Evolutionary conservation across 768 basidiomycete species (phyloP).

Genomic region (Scleroderma citrinum): DNA sequence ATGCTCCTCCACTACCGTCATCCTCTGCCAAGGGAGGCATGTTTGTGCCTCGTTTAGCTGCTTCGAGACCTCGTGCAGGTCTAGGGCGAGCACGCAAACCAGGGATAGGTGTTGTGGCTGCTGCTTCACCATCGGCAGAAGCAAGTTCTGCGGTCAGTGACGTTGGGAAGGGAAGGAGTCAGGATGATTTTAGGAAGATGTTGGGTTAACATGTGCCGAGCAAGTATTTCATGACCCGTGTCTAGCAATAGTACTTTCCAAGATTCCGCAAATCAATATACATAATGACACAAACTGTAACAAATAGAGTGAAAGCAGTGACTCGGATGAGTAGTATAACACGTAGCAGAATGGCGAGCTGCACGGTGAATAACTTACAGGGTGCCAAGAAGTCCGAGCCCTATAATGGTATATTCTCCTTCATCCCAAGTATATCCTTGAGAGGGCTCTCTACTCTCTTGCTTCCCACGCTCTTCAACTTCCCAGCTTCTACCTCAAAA

Average conservation of each 20-base stretch:
- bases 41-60: constrained; percentile 65
- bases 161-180: constrained; percentile 44
- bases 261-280: background rate
- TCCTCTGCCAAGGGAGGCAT: constrained; percentile 39
- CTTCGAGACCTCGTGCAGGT: constrained; percentile 65
- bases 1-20: constrained; percentile 25
- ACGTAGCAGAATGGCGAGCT: background rate
- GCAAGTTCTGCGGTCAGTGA: constrained; percentile 2
- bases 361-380: background rate
- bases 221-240: no score
- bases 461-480: constrained; percentile 15
- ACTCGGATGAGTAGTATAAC: background rate
- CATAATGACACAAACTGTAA: background rate
- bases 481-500: constrained; percentile 39
- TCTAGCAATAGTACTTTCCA: no score
- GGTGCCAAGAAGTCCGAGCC: background rate
- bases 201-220: constrained; percentile 35
- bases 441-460: constrained; percentile 30
- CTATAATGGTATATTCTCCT: constrained; percentile 18
- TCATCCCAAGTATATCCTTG: constrained; percentile 24
- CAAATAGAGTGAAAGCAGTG: background rate
- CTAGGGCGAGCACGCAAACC: constrained; percentile 52
- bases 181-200: constrained; percentile 87
- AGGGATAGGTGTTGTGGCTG: constrained; percentile 17
- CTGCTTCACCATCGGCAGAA: constrained; percentile 8